Evolutionary conservation across 495 filamentous ascomycete genomes (phyloP), one percentile per base, ranked within the genome.

Genomic region (Penicillium desertorum): DNA sequence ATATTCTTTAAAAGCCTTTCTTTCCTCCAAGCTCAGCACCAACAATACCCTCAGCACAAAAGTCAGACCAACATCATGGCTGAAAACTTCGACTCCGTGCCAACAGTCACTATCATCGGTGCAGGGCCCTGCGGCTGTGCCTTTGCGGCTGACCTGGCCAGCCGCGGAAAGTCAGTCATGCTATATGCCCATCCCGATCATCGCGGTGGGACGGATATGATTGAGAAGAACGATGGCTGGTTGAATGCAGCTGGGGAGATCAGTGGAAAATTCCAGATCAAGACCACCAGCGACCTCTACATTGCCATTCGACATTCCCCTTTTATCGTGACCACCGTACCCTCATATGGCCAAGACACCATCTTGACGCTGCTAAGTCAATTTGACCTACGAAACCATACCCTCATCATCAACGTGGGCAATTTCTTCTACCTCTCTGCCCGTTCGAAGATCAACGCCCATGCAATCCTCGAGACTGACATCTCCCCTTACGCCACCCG

Each of bases 361-460:
- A 62, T 62, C 45, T 46, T 62, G 25, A 32, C 36, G 0, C n/a
- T 49, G 7, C 39, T 62, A 25, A 62, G 60, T 45, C 60, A 54
- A 23, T 59, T 54, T 23, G 56, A 62, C 41, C 39, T 62, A 10
- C 51, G 41, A 14, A 58, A 59, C 8, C 60, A 62, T 51, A 59
- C 56, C 30, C 56, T 62, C 29, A 55, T 62, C 27, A 56, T 62
- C 45, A 62, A 62, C 30, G 60, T 62, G n/a, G 60, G 60, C 37
- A 62, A 62, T 51, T 62, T 62, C 56, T 62, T 62, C 60, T 62
- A 59, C 51, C 56, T 62, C 36, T 45, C 60, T 19, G 55, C 60
- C 11, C 60, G 60, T 42, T 56, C 58, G 50, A 62, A 59, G 27
- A 46, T 59, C 60, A 62, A 62, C 27, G 50, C 56, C 45, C 36